Percentiles rank a stretch among this genome's conserved stretches.
Conservation (phyloP, 1,139 yeast genomes). For the Suhomyces yuchorum region DNA sequence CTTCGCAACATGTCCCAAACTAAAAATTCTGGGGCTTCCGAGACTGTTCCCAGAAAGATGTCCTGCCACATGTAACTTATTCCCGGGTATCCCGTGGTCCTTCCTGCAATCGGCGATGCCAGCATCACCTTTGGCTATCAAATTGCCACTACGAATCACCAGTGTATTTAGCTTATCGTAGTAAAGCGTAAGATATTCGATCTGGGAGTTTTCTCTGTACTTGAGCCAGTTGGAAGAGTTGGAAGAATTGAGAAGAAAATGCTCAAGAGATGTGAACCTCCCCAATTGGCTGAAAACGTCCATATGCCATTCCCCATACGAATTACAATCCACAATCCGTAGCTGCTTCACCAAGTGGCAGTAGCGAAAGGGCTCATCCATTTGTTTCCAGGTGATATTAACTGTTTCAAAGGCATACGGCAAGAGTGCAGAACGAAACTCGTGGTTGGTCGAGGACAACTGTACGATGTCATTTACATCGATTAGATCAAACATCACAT, state of each 20-base stretch:
- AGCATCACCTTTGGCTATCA: constrained; percentile 3
- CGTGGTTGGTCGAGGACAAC: constrained; percentile 25
- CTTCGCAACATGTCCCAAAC: constrained; percentile 33
- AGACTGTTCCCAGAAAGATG: constrained; percentile 12
- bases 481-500: constrained; percentile 21
- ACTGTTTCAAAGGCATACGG: constrained; percentile 28
- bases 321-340: constrained; percentile 36
- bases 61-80: constrained; percentile 10
- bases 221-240: constrained; percentile 48
- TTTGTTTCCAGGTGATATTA: constrained; percentile 33
- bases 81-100: constrained; percentile 8
- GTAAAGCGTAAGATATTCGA: constrained; percentile 30
- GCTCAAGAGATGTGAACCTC: constrained; percentile 25
- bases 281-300: constrained; percentile 29
- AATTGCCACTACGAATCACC: constrained; percentile 7
- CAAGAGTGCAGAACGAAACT: constrained; percentile 24
- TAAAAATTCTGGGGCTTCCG: constrained; percentile 30
- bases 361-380: constrained; percentile 15
- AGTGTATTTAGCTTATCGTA: constrained; percentile 11
- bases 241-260: constrained; percentile 33
- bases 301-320: constrained; percentile 47
- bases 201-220: constrained; percentile 27
- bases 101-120: neutral
- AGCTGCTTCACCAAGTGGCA: constrained; percentile 21
- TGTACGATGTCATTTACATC: constrained; percentile 24